phyloP scores from a whole-genome alignment of 2,329 filamentous ascomycete species.

The Dothideomycetes sp. region DNA sequence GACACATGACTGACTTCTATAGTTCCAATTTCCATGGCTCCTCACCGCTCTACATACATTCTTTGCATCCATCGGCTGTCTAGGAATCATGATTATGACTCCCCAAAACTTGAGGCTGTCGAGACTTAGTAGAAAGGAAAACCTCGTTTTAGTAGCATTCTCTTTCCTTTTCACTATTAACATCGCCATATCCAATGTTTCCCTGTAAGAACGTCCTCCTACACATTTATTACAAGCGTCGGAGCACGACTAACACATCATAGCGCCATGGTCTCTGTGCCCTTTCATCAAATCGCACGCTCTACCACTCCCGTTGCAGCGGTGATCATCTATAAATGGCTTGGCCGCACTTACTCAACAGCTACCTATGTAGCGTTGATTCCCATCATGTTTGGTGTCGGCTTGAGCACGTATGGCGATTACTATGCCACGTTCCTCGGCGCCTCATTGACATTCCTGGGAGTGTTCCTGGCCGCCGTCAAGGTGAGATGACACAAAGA shows the following conservation, averaged over 20 bases:
- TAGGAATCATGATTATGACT: conserved; percentile 39
- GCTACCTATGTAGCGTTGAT: conserved; percentile 49
- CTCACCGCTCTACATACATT: conserved; percentile 48
- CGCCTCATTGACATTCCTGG: conserved; percentile 25
- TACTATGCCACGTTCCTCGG: conserved; percentile 51
- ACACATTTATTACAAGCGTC: neutral
- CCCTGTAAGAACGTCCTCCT: conserved; percentile 29
- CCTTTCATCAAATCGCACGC: conserved; percentile 55
- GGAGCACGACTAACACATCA: neutral
- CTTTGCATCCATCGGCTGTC: conserved; percentile 48
- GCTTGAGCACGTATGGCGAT: conserved; percentile 50
- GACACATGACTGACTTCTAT: conserved; percentile 1
- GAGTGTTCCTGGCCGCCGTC: conserved; percentile 24
- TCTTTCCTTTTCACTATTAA: conserved; percentile 53
- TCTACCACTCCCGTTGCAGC: conserved; percentile 52
- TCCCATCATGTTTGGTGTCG: conserved; percentile 50
- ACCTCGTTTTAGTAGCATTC: conserved; percentile 46
- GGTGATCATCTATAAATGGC: conserved; percentile 48
- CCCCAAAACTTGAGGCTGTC: conserved; percentile 39
- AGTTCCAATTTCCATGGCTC: conserved; percentile 52
- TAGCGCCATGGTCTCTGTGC: conserved; percentile 46
- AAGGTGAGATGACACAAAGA: conserved; percentile 27
- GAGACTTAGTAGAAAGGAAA: conserved; percentile 40
- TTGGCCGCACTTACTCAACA: conserved; percentile 41
- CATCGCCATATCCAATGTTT: conserved; percentile 54